These are phyloP conservation scores for Pestalotiopsis sp. DNA, from an alignment of 2,329 filamentous ascomycete genomes.

Conservation along the genomic window DNA sequence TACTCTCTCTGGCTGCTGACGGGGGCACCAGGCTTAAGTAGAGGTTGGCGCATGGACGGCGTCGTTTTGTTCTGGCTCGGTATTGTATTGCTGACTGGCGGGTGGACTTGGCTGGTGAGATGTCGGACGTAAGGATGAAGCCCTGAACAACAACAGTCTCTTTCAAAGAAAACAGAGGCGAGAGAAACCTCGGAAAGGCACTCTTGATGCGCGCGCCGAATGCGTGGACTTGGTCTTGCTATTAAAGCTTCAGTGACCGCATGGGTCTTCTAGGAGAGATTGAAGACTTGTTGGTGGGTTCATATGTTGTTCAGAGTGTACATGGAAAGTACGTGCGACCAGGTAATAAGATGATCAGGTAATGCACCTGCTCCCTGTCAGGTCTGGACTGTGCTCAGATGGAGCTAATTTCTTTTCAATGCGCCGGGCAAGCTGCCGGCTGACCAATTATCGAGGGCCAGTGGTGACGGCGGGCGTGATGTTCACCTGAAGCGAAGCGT, in stretches of 20 bases:
- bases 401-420: conserved; percentile 7
- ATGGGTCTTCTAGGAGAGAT: background rate
- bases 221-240: conserved; percentile 1
- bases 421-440: background rate
- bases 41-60: background rate
- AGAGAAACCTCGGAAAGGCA: background rate
- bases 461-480: conserved; percentile 5
- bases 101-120: background rate
- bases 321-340: background rate
- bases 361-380: background rate
- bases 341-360: background rate
- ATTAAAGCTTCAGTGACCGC: conserved; percentile 3
- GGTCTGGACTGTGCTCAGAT: background rate
- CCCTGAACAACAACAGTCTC: background rate
- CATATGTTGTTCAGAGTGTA: background rate
- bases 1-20: background rate
- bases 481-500: conserved; percentile 6
- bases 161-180: background rate
- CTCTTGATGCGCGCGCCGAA: background rate
- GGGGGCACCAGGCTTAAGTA: background rate
- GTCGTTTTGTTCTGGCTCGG: background rate
- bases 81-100: background rate
- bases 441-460: conserved; percentile 3
- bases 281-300: background rate
- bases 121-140: background rate